A percentile compares a stretch with the other conserved stretches of the same genome.
Conservation (phyloP, 1,284 basidiomycete species). For the Puccinia horiana region DNA sequence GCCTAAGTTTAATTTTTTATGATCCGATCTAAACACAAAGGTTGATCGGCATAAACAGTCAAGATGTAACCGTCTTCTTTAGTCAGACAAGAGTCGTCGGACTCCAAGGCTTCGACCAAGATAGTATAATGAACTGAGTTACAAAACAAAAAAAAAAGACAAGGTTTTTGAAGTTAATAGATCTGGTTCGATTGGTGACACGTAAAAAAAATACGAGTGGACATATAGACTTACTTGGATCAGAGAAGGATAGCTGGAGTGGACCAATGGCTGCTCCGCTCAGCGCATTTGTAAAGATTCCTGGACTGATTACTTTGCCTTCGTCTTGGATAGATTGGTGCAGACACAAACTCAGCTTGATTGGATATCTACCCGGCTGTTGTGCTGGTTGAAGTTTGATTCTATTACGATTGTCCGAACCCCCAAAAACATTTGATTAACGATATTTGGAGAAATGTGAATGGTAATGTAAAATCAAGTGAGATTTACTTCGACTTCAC, state of each 20-base stretch:
- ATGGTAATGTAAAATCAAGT: neutral
- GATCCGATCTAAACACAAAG: constrained; percentile 14
- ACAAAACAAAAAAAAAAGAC: neutral
- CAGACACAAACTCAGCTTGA: constrained; percentile 28
- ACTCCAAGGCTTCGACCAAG: constrained; percentile 24
- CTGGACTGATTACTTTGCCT: constrained; percentile 13
- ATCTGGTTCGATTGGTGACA: neutral
- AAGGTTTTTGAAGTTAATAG: neutral
- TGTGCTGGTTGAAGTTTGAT: constrained; percentile 31
- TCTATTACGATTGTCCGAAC: neutral
- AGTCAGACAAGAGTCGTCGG: neutral
- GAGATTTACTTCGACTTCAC: constrained; percentile 35
- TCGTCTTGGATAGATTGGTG: neutral
- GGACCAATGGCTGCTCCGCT: constrained; percentile 37
- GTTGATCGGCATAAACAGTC: constrained; percentile 42
- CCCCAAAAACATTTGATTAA: too few relatives aligned
- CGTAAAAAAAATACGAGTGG: neutral
- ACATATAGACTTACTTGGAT: neutral
- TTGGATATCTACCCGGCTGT: constrained; percentile 33
- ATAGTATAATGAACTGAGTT: constrained; percentile 8
- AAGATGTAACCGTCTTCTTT: constrained; percentile 31
- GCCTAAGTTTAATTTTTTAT: neutral
- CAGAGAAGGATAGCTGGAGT: constrained; percentile 24
- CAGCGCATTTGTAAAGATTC: constrained; percentile 32
- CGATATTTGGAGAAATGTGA: too few relatives aligned